Evolutionary conservation across 441 rosid species (phyloP), one percentile per base, ranked within the genome.

Genomic region (Raphanus hybrid): DNA sequence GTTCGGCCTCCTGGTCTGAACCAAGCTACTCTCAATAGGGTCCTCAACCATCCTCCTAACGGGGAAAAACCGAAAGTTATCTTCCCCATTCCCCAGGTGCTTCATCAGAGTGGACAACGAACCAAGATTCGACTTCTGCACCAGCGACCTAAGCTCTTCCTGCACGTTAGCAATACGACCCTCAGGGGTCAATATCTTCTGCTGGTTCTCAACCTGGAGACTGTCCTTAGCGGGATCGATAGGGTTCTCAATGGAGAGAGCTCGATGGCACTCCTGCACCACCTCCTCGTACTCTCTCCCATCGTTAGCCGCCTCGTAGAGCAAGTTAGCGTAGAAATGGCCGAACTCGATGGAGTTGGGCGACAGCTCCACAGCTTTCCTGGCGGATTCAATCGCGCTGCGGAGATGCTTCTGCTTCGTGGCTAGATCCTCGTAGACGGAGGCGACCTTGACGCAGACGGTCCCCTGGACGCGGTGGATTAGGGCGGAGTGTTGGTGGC

Each of bases 141-240:
- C 85, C 77, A 95, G 82, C 20, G 84, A 84, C 84, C 87, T 82
- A 48, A 95, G 80, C 85, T 93, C 99, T 65, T 81, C 85, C 64
- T 87, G 97, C 57, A 93, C 96, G 18, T 91, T 91, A 8, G 79
- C 85, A 75, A 95, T 87, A 73, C 99, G 83, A 2, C 89, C 97
- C 78, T 89, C 94, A 1, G 93, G 86, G 4, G 87, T 85, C 45
- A 75, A 71, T 70, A 87, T 77, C 89, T 91, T 96, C 78, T 86
- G 97, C 84, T 89, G 93, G 68, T 85, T 86, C 95, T 92, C 99
- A 20, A 85, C 94, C 79, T 89, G 97, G 61, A 96, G 83, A 81
- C 89, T 88, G 82, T 93, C 97, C 78, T 83, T 93, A 2, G 92
- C 99, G 26, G 98, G 99, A 88, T 96, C 98, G 39, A 92, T 74